Conservation (phyloP, 2,329 filamentous ascomycete species). For the Trichoderma gracile region DNA sequence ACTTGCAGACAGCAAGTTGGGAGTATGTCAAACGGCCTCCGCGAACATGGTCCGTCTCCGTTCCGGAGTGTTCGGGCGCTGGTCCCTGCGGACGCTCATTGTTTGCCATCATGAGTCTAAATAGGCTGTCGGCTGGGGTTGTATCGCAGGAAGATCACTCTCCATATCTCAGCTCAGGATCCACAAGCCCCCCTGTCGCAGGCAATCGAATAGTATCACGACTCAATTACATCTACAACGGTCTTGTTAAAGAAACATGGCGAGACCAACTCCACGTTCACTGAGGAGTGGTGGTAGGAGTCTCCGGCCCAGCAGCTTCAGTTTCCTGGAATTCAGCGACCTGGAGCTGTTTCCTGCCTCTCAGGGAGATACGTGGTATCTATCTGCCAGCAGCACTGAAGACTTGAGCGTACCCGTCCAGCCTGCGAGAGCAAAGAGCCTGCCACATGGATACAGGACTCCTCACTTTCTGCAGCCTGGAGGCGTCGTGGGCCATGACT, state of each 20-base stretch:
- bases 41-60: constrained; percentile 1
- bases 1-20: not conserved
- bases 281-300: not conserved
- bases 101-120: not conserved
- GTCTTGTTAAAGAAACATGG: not conserved
- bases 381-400: not conserved
- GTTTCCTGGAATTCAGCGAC: not conserved
- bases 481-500: not conserved
- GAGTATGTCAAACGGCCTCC: not conserved
- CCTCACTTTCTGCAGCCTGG: not conserved
- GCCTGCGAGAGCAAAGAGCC: not conserved
- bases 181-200: not conserved
- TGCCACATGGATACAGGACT: not conserved
- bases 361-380: not conserved
- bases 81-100: not conserved
- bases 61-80: not conserved
- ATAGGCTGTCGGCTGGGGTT: not conserved
- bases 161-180: not conserved
- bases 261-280: not conserved
- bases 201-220: not conserved
- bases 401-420: not conserved
- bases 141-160: not conserved
- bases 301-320: not conserved
- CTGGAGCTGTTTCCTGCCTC: not conserved
- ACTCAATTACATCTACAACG: too few species aligned